Evolutionary conservation across 1,284 basidiomycete species (phyloP).

Genomic region (Puccinia horiana): DNA sequence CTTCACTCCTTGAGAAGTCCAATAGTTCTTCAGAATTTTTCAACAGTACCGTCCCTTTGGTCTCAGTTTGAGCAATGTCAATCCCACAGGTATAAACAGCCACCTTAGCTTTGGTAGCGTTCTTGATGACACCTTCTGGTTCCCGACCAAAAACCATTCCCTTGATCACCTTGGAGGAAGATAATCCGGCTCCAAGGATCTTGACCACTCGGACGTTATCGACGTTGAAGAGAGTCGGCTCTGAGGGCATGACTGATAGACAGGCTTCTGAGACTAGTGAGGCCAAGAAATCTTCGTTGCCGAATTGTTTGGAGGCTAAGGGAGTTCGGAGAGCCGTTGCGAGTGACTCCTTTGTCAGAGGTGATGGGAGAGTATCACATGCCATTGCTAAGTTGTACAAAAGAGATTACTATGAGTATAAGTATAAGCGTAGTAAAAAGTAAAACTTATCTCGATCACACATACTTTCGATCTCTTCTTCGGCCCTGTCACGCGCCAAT

Average conservation of each 20-base stretch:
- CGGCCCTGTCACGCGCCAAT: constrained; percentile 80
- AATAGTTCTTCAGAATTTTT: constrained; percentile 95
- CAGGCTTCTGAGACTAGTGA: constrained; percentile 89
- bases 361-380: constrained; percentile 66
- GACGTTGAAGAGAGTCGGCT: constrained; percentile 85
- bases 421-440: background rate
- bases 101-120: constrained; percentile 79
- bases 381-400: background rate
- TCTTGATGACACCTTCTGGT: constrained; percentile 85
- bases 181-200: constrained; percentile 89
- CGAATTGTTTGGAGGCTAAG: constrained; percentile 96
- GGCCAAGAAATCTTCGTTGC: constrained; percentile 80
- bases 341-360: constrained; percentile 76
- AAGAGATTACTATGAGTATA: background rate
- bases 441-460: constrained; percentile 53
- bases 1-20: constrained; percentile 93
- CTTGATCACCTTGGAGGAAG: constrained; percentile 81
- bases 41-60: constrained; percentile 95
- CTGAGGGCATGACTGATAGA: constrained; percentile 81
- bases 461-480: constrained; percentile 86
- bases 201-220: constrained; percentile 98
- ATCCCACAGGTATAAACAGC: constrained; percentile 90
- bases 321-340: constrained; percentile 80
- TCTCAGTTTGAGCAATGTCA: constrained; percentile 95
- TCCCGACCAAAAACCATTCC: constrained; percentile 98